Conservation (phyloP, 176 grass and related monocot genomes). For the Oryza glumipatula region DNA sequence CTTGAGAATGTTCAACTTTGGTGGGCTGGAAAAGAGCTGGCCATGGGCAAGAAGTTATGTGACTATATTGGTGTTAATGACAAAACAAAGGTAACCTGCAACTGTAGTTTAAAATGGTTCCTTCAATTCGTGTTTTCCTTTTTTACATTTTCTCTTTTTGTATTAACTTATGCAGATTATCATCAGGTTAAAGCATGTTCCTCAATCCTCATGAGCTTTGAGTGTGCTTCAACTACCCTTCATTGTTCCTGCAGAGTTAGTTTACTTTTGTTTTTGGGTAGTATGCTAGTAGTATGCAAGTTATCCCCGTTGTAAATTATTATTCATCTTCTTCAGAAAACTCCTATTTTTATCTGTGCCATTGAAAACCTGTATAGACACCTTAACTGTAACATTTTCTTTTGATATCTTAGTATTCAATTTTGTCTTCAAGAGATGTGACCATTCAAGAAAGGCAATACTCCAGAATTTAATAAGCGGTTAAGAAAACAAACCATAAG, state of each 20-base stretch:
- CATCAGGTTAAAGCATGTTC: constrained; percentile 29
- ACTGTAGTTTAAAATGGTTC: background rate
- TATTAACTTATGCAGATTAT: constrained; percentile 46
- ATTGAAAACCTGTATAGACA: background rate
- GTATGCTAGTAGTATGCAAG: constrained; percentile 3
- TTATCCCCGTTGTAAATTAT: background rate
- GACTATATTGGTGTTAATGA: constrained; percentile 70
- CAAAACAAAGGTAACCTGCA: constrained; percentile 67
- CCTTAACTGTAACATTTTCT: background rate
- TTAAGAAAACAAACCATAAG: background rate
- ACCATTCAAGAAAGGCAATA: background rate
- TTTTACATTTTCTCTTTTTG: background rate
- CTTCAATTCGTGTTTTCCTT: background rate
- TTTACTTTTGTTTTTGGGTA: constrained; percentile 6
- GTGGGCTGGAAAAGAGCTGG: constrained; percentile 70
- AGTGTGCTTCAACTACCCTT: constrained; percentile 11
- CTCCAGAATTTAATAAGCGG: background rate
- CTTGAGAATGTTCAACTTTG: constrained; percentile 42
- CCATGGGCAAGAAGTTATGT: constrained; percentile 49
- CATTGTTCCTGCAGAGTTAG: background rate
- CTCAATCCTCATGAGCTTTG: background rate
- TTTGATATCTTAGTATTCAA: background rate
- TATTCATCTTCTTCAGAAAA: background rate
- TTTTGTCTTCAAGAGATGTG: background rate
- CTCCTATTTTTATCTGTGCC: background rate